phyloP scores from a whole-genome alignment of 2,329 filamentous ascomycete species.

The Annulohypoxylon truncatum region DNA sequence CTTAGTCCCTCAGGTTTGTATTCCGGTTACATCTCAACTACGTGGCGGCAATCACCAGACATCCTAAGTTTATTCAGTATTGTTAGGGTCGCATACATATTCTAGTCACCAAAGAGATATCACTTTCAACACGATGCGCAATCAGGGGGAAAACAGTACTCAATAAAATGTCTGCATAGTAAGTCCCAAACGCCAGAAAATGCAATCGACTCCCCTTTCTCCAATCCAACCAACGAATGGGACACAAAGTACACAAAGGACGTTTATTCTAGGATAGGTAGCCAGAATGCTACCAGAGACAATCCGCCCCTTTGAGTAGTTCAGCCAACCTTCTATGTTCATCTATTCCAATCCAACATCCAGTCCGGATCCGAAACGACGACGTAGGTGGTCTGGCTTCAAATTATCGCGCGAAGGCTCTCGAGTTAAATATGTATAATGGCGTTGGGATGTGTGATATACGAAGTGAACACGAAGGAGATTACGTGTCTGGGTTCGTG shows the following conservation, averaged over 20 bases:
- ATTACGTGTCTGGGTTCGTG: constrained; percentile 38
- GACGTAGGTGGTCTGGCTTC: constrained; percentile 5
- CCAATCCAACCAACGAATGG: constrained; percentile 33
- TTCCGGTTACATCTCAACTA: neutral
- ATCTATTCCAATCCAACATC: constrained; percentile 31
- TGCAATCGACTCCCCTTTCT: constrained; percentile 41
- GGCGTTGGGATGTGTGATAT: constrained; percentile 31
- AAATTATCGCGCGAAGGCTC: constrained; percentile 35
- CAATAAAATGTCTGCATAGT: constrained; percentile 35
- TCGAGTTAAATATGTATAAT: constrained; percentile 42
- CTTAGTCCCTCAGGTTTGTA: neutral
- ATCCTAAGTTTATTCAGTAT: too few relatives aligned
- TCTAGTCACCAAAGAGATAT: neutral
- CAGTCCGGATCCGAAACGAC: constrained; percentile 24
- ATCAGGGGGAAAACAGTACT: constrained; percentile 19
- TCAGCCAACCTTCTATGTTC: constrained; percentile 11
- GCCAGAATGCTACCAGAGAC: constrained; percentile 39
- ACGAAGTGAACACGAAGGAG: constrained; percentile 45
- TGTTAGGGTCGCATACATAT: neutral
- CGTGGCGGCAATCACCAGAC: neutral
- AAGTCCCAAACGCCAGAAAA: constrained; percentile 34
- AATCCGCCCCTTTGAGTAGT: constrained; percentile 29
- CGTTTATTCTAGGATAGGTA: constrained; percentile 31
- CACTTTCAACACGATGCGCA: neutral
- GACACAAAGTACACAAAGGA: constrained; percentile 35